These are phyloP conservation scores for Crithidia expoeki DNA, from an alignment of 208 protist genomes.

Conservation along the genomic window DNA sequence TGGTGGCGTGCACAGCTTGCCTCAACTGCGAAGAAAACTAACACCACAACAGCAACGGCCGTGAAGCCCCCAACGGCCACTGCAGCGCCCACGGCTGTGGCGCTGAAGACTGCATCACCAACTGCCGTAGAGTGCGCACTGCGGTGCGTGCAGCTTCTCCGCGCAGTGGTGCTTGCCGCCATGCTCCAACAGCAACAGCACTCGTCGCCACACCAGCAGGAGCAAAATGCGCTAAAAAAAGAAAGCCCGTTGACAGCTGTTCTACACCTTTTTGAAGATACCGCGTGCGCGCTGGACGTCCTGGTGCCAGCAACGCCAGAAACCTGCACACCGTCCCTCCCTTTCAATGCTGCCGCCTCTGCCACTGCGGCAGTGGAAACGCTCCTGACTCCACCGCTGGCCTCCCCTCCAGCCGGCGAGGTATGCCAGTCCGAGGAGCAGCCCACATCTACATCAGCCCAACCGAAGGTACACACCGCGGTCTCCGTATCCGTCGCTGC, in stretches of 20 bases:
- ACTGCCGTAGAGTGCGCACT: slow-evolving; percentile 8
- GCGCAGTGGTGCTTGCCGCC: slow-evolving; percentile 5
- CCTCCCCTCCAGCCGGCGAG: background rate
- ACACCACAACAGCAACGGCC: background rate
- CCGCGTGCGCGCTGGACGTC: slow-evolving; percentile 15
- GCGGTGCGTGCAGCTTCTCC: slow-evolving; percentile 17
- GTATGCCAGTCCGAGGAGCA: background rate
- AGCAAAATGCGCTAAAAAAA: background rate
- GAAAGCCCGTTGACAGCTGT: slow-evolving; percentile 20
- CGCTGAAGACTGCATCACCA: background rate
- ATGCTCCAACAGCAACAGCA: slow-evolving; percentile 2
- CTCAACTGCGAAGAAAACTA: background rate
- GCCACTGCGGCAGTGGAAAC: background rate
- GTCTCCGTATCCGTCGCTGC: no score
- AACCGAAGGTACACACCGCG: background rate
- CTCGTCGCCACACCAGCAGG: slow-evolving; percentile 5
- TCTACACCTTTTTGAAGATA: slow-evolving; percentile 11
- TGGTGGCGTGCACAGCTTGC: slow-evolving; percentile 26
- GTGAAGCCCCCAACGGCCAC: slow-evolving; percentile 6
- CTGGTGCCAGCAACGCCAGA: background rate
- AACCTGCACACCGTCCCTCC: no score
- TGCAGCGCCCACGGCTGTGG: background rate
- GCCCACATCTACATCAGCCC: background rate
- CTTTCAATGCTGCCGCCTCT: background rate
- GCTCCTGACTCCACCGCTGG: background rate